Conservation (phyloP, 805 yeast species). For the Nakazawaea wickerhamii region DNA sequence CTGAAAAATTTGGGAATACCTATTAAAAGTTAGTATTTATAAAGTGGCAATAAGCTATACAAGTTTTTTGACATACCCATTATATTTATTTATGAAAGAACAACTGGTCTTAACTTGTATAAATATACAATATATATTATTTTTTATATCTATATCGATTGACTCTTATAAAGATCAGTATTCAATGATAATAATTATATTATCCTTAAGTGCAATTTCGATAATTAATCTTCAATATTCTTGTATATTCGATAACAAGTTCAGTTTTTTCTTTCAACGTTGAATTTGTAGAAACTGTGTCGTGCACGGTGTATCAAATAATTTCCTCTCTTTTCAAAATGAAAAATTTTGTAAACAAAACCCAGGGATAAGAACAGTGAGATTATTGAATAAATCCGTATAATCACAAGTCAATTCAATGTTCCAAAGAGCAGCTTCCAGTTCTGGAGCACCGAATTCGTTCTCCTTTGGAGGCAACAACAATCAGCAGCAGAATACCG, state of each 20-base stretch:
- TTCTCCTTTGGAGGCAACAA: slow-evolving; percentile 7
- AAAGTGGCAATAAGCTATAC: neutral
- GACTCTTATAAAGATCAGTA: too few relatives aligned
- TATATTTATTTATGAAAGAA: too few relatives aligned
- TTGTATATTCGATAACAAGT: neutral
- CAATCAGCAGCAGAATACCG: neutral
- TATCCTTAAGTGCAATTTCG: too few relatives aligned
- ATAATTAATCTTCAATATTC: neutral
- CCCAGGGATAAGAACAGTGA: neutral
- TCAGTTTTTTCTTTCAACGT: neutral
- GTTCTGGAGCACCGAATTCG: slow-evolving; percentile 1
- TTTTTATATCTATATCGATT: too few relatives aligned
- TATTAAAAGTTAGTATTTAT: slow-evolving; percentile 26
- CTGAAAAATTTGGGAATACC: slow-evolving; percentile 98
- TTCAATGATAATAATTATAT: too few relatives aligned
- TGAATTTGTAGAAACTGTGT: too few relatives aligned
- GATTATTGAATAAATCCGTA: too few relatives aligned
- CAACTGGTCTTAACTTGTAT: too few relatives aligned
- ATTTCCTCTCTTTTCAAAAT: neutral
- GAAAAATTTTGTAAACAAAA: slow-evolving; percentile 2
- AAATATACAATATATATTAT: too few relatives aligned
- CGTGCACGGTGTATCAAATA: neutral
- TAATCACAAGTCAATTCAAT: neutral
- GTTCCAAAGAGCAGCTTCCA: slow-evolving; percentile 10
- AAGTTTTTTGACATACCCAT: neutral